Evolutionary conservation across 495 filamentous ascomycete species (phyloP), one percentile per base, ranked within the genome.

Genomic region (Aspergillus bridgeri): DNA sequence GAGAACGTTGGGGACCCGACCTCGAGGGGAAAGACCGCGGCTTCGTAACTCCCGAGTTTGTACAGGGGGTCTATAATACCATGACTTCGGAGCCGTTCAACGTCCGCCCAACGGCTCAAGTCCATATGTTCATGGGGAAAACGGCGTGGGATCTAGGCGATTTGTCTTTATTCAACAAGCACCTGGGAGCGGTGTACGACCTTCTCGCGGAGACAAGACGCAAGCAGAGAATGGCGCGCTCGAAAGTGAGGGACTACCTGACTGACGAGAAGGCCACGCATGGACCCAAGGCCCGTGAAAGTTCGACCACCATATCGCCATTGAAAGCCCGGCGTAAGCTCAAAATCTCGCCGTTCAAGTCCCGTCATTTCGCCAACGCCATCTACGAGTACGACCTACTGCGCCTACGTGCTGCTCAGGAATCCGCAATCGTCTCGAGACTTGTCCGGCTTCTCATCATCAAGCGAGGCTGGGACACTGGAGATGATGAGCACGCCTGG

Each of bases 61-160:
- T 86, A 3, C 56, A 60, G 6, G 67, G 67, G 3, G 56, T 86
- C 24, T 87, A 80, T 73, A 54, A 77, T 0, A 81, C 75, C 9
- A 83, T 88, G 79, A 83, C 70, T 4, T 65, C 73, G 2, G 61
- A 72, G n/a, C 84, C 84, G 6, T 83, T 84, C 70, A 81, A 80
- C 51, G 62, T 86, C 56, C 60, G 65, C 5, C 84, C 84, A 1
- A 83, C 73, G 1, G 62, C 87, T 21, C 60, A 77, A 24, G 78
- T 83, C 69, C 84, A 80, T 60, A 75, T 79, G 53, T 69, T 68
- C 27, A 66, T 83, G 11, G 77, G 86, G 45, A 79, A 75, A 42
- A 55, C 57, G 11, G 61, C 61, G 22, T 69, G 65, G 19, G 55
- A 64, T 25, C 29, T 50, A 15, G 51, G 51, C 1, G 53, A 18